A percentile compares a stretch with the other conserved stretches of the same genome.
Conservation (phyloP, 2,329 filamentous ascomycete genomes). For the Plenodomus biglobosus region DNA sequence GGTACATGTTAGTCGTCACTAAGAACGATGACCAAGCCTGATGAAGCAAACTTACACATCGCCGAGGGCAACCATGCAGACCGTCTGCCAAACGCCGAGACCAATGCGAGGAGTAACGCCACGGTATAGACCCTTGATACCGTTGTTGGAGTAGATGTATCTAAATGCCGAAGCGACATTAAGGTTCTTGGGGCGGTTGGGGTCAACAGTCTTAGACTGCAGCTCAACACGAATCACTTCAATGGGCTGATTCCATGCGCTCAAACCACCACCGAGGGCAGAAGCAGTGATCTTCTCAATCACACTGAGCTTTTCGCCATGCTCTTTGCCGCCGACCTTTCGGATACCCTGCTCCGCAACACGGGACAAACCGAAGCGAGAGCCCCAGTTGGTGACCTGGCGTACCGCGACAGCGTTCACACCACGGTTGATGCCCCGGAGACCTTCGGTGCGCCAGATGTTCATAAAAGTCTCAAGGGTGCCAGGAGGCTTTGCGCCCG, state of each 20-base stretch:
- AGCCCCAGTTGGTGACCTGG: constrained; percentile 99
- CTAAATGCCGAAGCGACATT: constrained; percentile 78
- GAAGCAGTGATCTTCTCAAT: constrained; percentile 88
- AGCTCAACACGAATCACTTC: constrained; percentile 99
- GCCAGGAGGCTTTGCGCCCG: constrained; percentile 80
- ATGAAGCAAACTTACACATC: constrained; percentile 73
- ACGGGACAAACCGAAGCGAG: constrained; percentile 88
- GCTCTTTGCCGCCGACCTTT: constrained; percentile 72
- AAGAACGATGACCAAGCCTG: background rate
- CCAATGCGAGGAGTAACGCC: constrained; percentile 93
- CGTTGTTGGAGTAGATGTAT: constrained; percentile 92
- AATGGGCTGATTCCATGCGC: constrained; percentile 99
- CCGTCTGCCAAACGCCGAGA: constrained; percentile 96
- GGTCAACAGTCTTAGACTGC: constrained; percentile 98
- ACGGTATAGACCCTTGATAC: constrained; percentile 89
- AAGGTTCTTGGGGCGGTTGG: constrained; percentile 98
- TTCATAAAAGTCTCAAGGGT: constrained; percentile 96
- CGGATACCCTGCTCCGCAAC: constrained; percentile 90
- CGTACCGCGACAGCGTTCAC: constrained; percentile 98
- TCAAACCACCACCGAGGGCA: constrained; percentile 86
- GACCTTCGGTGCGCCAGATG: constrained; percentile 93
- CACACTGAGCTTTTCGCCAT: constrained; percentile 74
- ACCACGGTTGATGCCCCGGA: constrained; percentile 95
- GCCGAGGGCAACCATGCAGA: constrained; percentile 99
- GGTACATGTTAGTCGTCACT: constrained; percentile 31